Evolutionary conservation across 2,329 filamentous ascomycete genomes (phyloP), one percentile per base, ranked within the genome.

Genomic region (Talaromyces albobiverticillius): DNA sequence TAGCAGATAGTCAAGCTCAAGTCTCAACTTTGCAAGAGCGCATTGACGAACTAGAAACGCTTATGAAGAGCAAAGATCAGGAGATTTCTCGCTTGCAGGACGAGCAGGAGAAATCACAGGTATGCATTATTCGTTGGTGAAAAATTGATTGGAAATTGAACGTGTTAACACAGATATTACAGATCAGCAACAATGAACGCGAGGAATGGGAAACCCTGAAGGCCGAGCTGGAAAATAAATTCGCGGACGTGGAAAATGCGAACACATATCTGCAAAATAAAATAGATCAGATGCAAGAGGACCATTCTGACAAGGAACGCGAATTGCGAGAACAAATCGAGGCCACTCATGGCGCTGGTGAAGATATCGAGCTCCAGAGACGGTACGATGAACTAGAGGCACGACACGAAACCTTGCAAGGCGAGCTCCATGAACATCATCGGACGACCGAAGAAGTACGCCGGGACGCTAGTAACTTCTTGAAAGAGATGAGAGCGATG

Each of bases 401-500:
- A 46, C 76, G 83, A 56, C 89, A 96, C 63, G 80, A 86, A 54
- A 82, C 83, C 41, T 73, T 92, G 20, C 83, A 87, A 59, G 70
- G 72, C 32, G 81, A 87, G 26, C 73, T 93, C 20, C 75, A 78
- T 50, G 81, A 92, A 59, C 93, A 97, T 68, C 86, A 90, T 61
- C 82, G 87, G 54, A 82, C 94, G 2, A 95, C 91, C 0, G 88
- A 95, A 57, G 89, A 96, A 64, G 94, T 96, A 29, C 85, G 89
- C 22, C 83, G 82, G 52, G 90, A 96, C 73, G 91, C 92, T 0
- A 85, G 89, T 54, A 82, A 85, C 47, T 96, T 93, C 67, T 73
- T 99, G 41, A 81, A 83, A 58, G 94, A 99, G 71, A 99, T 97
- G 94, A 86, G 89, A 59, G 78, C 83, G 43, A 80, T 97, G 45